A percentile compares a stretch with the other conserved stretches of the same genome.
These are phyloP conservation scores for Drechslerella dactyloides DNA, from an alignment of 2,329 filamentous ascomycete genomes.

Conservation along the genomic window DNA sequence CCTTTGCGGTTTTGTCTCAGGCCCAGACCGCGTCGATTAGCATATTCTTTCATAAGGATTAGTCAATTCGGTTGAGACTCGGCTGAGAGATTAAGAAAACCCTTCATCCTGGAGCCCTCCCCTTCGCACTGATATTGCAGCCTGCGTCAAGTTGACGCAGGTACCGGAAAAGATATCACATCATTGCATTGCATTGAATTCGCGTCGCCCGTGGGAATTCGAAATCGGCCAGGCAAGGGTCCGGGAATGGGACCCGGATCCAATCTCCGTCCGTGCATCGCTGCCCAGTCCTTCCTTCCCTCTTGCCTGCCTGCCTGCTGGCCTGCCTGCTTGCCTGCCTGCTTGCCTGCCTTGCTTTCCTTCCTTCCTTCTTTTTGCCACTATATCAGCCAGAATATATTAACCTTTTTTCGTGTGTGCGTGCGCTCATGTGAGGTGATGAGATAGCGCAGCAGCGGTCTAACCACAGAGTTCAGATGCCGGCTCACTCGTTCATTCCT, in stretches of 20 bases:
- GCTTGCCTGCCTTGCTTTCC: too few species aligned
- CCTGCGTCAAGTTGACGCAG: conserved; percentile 35
- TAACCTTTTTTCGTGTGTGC: not conserved
- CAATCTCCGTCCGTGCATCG: conserved; percentile 7
- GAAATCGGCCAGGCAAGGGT: too few species aligned
- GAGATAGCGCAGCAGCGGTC: not conserved
- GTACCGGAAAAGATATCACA: conserved; percentile 49
- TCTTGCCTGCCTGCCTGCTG: too few species aligned
- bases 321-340: too few species aligned
- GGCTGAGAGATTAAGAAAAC: not conserved
- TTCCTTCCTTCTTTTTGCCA: not conserved
- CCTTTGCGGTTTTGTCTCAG: not conserved
- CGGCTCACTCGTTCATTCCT: too few species aligned
- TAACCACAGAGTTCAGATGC: too few species aligned
- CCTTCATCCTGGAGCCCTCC: not conserved
- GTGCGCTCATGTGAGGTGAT: not conserved
- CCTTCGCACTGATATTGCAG: not conserved
- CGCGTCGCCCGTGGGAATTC: too few species aligned
- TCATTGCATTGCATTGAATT: conserved; percentile 3
- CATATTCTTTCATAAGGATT: not conserved
- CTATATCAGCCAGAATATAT: conserved; percentile 5
- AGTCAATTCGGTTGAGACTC: conserved; percentile 1
- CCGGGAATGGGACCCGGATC: not conserved
- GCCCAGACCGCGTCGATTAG: not conserved
- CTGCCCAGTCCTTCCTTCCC: not conserved